Evolutionary conservation across 805 yeast species (phyloP).

Genomic region (Wilhelminamyces savonicus): DNA sequence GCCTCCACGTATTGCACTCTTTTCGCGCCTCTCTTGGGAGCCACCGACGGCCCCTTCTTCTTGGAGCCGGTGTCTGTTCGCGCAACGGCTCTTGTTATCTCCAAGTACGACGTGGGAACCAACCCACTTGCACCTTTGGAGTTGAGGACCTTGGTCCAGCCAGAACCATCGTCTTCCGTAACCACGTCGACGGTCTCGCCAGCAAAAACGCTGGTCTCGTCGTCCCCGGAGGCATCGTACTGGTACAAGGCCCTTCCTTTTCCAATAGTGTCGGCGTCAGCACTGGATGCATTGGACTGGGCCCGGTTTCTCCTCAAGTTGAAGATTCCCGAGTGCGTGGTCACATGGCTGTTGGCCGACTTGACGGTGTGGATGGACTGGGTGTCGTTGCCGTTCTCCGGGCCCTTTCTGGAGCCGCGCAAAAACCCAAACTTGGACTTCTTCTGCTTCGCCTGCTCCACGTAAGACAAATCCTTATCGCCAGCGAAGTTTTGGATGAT

Average conservation of each 20-base stretch:
- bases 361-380: conserved; percentile 30
- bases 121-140: conserved; percentile 55
- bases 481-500: conserved; percentile 82
- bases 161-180: conserved; percentile 79
- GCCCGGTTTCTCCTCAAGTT: conserved; percentile 31
- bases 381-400: conserved; percentile 12
- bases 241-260: conserved; percentile 53
- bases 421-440: conserved; percentile 58
- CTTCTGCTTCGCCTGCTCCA: conserved; percentile 44
- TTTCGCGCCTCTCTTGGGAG: conserved; percentile 71
- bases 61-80: conserved; percentile 12
- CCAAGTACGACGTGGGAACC: conserved; percentile 80
- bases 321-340: conserved; percentile 28
- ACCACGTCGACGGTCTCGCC: conserved; percentile 59
- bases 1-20: conserved; percentile 60
- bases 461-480: conserved; percentile 60
- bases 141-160: conserved; percentile 69
- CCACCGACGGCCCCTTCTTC: conserved; percentile 70
- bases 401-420: conserved; percentile 12
- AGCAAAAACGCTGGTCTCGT: conserved; percentile 57
- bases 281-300: conserved; percentile 15
- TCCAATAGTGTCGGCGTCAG: conserved; percentile 4
- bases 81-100: conserved; percentile 23
- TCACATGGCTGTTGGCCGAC: conserved; percentile 21
- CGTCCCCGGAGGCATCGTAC: conserved; percentile 65